Evolutionary conservation across 345 rosid species (phyloP).

Genomic region (Aquilaria sinensis): DNA sequence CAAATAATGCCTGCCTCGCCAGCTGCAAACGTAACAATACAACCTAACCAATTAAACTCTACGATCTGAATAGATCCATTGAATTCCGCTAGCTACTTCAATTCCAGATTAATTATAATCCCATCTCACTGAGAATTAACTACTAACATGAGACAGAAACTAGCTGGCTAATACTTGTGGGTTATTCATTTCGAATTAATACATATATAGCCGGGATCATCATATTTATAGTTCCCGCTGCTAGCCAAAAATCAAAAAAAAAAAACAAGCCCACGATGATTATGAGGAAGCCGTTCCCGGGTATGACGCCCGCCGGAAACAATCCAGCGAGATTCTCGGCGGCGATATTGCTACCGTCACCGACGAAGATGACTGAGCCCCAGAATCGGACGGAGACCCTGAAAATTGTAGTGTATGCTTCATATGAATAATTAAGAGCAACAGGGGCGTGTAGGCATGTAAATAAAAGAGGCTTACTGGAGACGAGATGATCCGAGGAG

Average conservation of each 20-base stretch:
- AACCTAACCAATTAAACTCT: too few species aligned
- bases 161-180: too few species aligned
- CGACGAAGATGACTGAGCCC: constrained; percentile 45
- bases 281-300: constrained; percentile 50
- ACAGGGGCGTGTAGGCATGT: neutral
- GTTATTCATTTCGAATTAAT: too few species aligned
- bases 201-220: too few species aligned
- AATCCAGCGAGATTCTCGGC: constrained; percentile 69
- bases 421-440: neutral
- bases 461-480: constrained; percentile 19
- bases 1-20: too few species aligned
- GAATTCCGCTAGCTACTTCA: too few species aligned
- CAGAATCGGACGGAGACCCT: constrained; percentile 66
- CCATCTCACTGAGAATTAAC: too few species aligned
- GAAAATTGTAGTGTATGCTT: neutral
- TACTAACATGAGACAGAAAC: too few species aligned
- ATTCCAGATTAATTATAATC: too few species aligned
- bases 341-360: constrained; percentile 60
- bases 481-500: constrained; percentile 29
- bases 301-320: constrained; percentile 54
- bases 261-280: constrained; percentile 58
- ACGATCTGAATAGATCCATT: too few species aligned
- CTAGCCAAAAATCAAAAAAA: constrained; percentile 31
- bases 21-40: too few species aligned
- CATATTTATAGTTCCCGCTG: constrained; percentile 21